Percentiles rank a stretch among this genome's conserved stretches.
Conservation (phyloP, 2,329 filamentous ascomycete genomes). For the Fusarium aywerte region DNA sequence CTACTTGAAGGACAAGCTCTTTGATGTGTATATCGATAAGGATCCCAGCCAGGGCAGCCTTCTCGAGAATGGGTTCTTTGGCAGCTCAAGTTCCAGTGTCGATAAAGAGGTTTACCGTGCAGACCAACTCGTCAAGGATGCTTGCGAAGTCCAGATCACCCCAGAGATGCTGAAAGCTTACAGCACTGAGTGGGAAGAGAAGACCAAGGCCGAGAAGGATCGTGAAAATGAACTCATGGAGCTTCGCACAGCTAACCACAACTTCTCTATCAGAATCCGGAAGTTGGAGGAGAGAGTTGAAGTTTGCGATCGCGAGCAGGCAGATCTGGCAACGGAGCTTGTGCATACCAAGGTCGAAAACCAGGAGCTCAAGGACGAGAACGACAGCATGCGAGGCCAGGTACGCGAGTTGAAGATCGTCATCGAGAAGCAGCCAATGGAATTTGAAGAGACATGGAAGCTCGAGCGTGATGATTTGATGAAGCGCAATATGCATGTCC, state of each 20-base stretch:
- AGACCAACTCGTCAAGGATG: constrained; percentile 91
- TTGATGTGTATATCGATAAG: constrained; percentile 97
- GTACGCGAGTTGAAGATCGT: constrained; percentile 86
- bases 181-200: constrained; percentile 90
- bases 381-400: constrained; percentile 86
- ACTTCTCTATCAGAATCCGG: constrained; percentile 80
- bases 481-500: constrained; percentile 90
- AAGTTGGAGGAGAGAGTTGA: constrained; percentile 88
- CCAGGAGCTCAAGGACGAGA: constrained; percentile 86
- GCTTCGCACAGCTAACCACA: constrained; percentile 73
- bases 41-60: constrained; percentile 92
- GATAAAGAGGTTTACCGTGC: constrained; percentile 97
- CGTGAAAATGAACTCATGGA: constrained; percentile 83
- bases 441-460: constrained; percentile 84
- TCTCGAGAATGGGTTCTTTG: constrained; percentile 96
- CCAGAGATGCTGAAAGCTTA: constrained; percentile 85
- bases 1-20: constrained; percentile 92
- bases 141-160: constrained; percentile 86
- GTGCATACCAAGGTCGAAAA: constrained; percentile 95
- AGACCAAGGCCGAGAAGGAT: constrained; percentile 82
- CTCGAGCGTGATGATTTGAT: constrained; percentile 91
- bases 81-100: constrained; percentile 84
- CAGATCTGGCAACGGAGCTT: constrained; percentile 88
- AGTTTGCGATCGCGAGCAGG: constrained; percentile 88
- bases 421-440: constrained; percentile 88